Evolutionary conservation across 2,329 filamentous ascomycete genomes (phyloP).

Genomic region (Botrytis aclada): DNA sequence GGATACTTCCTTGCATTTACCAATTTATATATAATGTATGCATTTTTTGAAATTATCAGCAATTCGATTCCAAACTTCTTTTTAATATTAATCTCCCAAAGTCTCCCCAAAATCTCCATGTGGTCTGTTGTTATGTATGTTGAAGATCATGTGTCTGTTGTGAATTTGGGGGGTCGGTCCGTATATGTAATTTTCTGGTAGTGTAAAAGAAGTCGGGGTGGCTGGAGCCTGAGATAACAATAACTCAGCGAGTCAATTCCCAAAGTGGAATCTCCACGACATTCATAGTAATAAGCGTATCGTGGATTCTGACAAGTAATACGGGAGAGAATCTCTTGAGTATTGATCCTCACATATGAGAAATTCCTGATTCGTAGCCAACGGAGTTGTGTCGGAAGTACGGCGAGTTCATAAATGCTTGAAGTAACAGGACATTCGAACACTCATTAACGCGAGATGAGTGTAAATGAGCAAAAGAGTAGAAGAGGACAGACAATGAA

Average conservation of each 20-base stretch:
- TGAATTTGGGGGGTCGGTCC: neutral
- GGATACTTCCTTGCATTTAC: conserved; percentile 2
- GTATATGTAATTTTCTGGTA: neutral
- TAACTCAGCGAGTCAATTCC: neutral
- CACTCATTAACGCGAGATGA: too few relatives aligned
- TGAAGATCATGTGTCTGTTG: neutral
- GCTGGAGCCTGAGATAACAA: neutral
- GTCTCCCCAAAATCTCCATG: neutral
- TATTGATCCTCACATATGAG: neutral
- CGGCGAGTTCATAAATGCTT: too few relatives aligned
- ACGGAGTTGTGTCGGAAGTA: too few relatives aligned
- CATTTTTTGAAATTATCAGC: neutral
- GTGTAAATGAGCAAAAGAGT: neutral
- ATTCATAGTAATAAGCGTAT: neutral
- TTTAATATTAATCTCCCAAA: neutral
- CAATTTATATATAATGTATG: conserved; percentile 7
- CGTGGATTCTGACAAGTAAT: neutral
- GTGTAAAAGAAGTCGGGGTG: neutral
- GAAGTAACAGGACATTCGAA: too few relatives aligned
- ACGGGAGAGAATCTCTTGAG: neutral
- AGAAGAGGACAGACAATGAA: neutral
- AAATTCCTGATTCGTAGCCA: neutral
- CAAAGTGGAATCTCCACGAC: neutral
- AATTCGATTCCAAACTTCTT: neutral
- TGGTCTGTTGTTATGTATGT: neutral